Conservation (phyloP, 2,329 filamentous ascomycete species). For the Canariomyces notabilis region DNA sequence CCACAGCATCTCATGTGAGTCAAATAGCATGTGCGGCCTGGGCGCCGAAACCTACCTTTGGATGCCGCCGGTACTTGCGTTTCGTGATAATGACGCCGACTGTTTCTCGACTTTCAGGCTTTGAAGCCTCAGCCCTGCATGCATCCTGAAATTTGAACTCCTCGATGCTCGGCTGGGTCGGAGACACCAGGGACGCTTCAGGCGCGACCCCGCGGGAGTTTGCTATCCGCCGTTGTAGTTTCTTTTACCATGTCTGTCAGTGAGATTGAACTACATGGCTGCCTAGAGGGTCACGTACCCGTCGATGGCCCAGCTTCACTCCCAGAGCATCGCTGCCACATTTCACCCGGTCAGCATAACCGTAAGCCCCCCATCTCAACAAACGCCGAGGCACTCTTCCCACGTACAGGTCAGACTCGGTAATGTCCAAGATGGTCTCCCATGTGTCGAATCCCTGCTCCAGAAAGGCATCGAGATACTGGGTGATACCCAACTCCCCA, state of each 20-base stretch:
- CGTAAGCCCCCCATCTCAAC: not conserved
- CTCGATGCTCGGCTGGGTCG: constrained; percentile 48
- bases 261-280: not conserved
- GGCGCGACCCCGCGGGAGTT: constrained; percentile 62
- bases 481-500: constrained; percentile 69
- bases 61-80: constrained; percentile 72
- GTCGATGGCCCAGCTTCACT: constrained; percentile 75
- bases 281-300: constrained; percentile 48
- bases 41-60: constrained; percentile 50
- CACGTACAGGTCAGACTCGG: constrained; percentile 70
- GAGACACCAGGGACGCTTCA: constrained; percentile 46
- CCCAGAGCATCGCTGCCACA: constrained; percentile 59
- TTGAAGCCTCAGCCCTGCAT: constrained; percentile 42
- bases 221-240: constrained; percentile 78
- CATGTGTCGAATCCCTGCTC: constrained; percentile 81
- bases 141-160: constrained; percentile 48
- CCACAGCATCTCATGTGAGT: not conserved
- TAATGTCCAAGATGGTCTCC: constrained; percentile 79
- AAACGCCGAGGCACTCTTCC: constrained; percentile 29
- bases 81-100: constrained; percentile 48
- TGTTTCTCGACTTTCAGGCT: constrained; percentile 41
- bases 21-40: not conserved
- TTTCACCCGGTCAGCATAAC: constrained; percentile 11
- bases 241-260: constrained; percentile 42
- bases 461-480: constrained; percentile 68